Conservation (phyloP, 176 grass and related monocot genomes). For the Carex myosuroides region DNA sequence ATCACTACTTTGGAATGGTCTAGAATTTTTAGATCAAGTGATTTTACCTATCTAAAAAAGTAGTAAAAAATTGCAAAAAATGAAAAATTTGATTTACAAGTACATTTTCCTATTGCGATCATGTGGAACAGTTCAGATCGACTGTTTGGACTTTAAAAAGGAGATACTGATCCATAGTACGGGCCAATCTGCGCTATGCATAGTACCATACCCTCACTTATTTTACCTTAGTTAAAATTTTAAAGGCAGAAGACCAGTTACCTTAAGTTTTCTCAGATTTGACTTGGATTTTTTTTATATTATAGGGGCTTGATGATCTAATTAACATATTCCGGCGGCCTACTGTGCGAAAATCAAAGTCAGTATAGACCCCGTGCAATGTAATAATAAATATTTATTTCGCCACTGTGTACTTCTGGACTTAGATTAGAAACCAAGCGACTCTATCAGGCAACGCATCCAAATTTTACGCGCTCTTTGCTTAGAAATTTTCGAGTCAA, state of each 20-base stretch:
- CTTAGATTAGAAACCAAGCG: constrained; percentile 5
- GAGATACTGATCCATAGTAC: no score
- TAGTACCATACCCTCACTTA: no score
- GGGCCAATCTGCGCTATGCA: no score
- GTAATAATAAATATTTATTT: constrained; percentile 32
- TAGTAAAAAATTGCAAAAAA: no score
- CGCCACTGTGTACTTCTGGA: not conserved
- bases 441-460: not conserved
- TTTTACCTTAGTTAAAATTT: not conserved
- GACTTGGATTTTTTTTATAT: not conserved
- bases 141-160: no score
- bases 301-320: constrained; percentile 94
- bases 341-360: constrained; percentile 71
- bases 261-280: not conserved
- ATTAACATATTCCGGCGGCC: constrained; percentile 93
- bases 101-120: no score
- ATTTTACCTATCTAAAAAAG: no score
- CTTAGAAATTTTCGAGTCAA: constrained; percentile 9
- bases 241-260: not conserved
- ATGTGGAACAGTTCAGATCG: no score
- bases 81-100: no score
- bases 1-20: no score
- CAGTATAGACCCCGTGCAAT: constrained; percentile 39
- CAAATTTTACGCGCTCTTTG: not conserved
- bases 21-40: no score